Evolutionary conservation across 768 basidiomycete genomes (phyloP), one percentile per base, ranked within the genome.

Genomic region (Tephrocybe rancida): DNA sequence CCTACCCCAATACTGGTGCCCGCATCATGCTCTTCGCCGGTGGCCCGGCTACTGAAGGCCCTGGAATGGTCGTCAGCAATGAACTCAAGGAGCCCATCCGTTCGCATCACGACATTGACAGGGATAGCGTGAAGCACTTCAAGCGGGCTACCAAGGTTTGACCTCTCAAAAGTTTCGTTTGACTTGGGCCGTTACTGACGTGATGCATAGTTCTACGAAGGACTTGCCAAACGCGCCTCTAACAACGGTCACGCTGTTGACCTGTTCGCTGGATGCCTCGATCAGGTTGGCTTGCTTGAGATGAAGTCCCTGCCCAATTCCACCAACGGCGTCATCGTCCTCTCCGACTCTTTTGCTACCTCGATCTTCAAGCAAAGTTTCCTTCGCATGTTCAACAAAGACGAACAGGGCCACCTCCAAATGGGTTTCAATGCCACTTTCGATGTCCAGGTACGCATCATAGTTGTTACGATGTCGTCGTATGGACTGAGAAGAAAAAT

Each of bases 401-500:
- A 96, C 60, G 92, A 90, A 16, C 85, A 96, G 57, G 96, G 95
- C 1, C 81, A 90, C 59, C 78, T 98, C 24, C 85, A 90, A 64
- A 98, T 98, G 95, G 97, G 96, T 50, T 98, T 98, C 77, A 99
- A 98, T 63, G 97, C 95, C 9, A 98, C 95, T 0, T 96, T 99
- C 61, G 97, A 98, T 68, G 96, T 99, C 22, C 90, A 95, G 83
- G 93, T 92, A 62, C 37, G 69, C 3, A 22, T 24, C 19, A 19
- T 50, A 27, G 35, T 43, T 14, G 34, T 7, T 11, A 11, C 11
- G 11, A 32, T 32, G 6, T 32, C 30, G 30, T 13, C 6, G 30
- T 13, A 32, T 13, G 30, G 6, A 7, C 30, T 32, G n/a, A n/a
- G n/a, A n/a, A 32, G 16, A 48, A 7, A 3, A 34, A 49, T 16